Conservation (phyloP, 805 yeast genomes). For the Pichia occidentalis region DNA sequence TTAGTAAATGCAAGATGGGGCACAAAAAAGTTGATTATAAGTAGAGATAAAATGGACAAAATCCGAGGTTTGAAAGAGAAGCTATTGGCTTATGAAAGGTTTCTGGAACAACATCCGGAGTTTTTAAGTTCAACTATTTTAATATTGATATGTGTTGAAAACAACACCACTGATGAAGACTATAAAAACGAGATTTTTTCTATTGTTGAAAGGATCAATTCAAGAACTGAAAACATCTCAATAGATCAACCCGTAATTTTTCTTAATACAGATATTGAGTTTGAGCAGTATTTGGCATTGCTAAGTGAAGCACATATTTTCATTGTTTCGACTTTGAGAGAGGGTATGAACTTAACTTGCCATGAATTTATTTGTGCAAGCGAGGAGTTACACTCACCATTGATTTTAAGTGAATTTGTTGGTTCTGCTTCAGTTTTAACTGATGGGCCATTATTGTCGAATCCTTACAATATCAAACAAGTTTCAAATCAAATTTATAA, state of each 20-base stretch:
- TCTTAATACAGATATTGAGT: constrained; percentile 81
- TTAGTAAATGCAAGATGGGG: constrained; percentile 77
- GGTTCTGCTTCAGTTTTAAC: constrained; percentile 82
- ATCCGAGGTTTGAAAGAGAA: constrained; percentile 87
- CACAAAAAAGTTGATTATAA: constrained; percentile 62
- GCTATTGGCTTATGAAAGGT: constrained; percentile 76
- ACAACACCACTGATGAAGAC: constrained; percentile 45
- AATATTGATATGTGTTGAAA: constrained; percentile 74
- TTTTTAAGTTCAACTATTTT: constrained; percentile 63
- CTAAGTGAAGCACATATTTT: constrained; percentile 81
- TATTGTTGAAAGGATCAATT: constrained; percentile 80
- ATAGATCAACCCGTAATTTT: constrained; percentile 77
- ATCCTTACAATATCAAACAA: constrained; percentile 81
- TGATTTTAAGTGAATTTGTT: constrained; percentile 85
- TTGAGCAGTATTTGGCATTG: constrained; percentile 83
- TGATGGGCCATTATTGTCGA: constrained; percentile 67
- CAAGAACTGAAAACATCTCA: constrained; percentile 66
- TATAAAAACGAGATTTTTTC: constrained; percentile 68
- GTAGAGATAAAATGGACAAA: constrained; percentile 82
- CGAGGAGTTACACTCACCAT: constrained; percentile 63
- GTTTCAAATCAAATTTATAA: constrained; percentile 56
- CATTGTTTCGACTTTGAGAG: constrained; percentile 86
- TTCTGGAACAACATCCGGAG: constrained; percentile 65
- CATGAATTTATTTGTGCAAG: constrained; percentile 87
- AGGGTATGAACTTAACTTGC: constrained; percentile 94